These are phyloP conservation scores for Penicillium coprophilum DNA, from an alignment of 495 filamentous ascomycete species.

Conservation along the genomic window DNA sequence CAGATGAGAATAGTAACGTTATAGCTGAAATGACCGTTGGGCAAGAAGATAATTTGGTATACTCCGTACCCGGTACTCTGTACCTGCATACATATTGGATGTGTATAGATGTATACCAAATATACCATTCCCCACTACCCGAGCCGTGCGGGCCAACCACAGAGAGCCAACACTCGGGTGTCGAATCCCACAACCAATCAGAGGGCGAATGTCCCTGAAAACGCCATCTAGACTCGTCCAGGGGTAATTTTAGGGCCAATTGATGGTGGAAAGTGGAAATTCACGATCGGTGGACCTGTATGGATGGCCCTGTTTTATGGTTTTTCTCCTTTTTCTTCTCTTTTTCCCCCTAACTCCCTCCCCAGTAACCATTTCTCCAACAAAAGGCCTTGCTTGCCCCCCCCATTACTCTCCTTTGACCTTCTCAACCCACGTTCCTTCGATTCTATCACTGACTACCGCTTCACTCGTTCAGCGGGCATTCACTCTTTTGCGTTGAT, in stretches of 20 bases:
- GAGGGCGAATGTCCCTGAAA: conserved; percentile 18
- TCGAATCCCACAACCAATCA: conserved; percentile 12
- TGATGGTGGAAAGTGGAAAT: conserved; percentile 6
- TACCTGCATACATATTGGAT: neutral
- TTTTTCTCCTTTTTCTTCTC: conserved; percentile 22
- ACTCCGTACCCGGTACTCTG: too few relatives aligned
- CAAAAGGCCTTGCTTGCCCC: conserved; percentile 54
- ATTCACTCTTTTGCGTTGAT: conserved; percentile 59
- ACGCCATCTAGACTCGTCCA: conserved; percentile 18
- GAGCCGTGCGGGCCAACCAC: conserved; percentile 33
- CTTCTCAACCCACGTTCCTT: conserved; percentile 42
- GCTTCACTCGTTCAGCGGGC: conserved; percentile 98
- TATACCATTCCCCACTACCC: conserved; percentile 20
- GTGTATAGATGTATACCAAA: conserved; percentile 2
- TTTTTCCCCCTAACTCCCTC: conserved; percentile 38
- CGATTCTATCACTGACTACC: conserved; percentile 55
- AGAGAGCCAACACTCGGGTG: conserved; percentile 9
- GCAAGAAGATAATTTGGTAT: neutral
- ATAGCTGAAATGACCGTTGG: conserved; percentile 9
- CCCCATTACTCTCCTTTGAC: conserved; percentile 41
- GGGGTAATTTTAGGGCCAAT: conserved; percentile 13
- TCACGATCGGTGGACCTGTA: conserved; percentile 27
- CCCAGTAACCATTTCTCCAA: conserved; percentile 28
- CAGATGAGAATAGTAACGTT: too few relatives aligned
- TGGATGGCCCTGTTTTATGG: conserved; percentile 12